Evolutionary conservation across 306 rosid species (phyloP), one percentile per base, ranked within the genome.

Genomic region (Pterocarpus santalinus): DNA sequence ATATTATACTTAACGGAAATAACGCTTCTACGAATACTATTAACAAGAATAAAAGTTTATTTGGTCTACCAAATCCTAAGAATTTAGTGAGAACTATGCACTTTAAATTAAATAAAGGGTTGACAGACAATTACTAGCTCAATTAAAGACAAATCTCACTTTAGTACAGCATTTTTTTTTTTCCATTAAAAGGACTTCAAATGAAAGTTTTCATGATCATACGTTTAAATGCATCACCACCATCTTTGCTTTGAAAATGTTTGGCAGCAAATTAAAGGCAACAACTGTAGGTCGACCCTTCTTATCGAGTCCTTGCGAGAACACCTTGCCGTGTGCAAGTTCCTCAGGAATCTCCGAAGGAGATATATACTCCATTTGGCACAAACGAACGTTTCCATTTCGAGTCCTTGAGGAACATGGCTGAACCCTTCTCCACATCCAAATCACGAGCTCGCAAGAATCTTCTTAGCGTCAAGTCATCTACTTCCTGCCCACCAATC

Each of bases 371-470:
- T 2, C 90, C 95, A 72, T 80, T 82, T 28, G 91, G 91, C 76
- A 84, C 69, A 84, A 87, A 82, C 2, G 84, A 41, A 14, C 67
- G 85, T 56, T 65, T 91, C 95, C 95, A 91, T 60, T 80, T 89
- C 88, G 86, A 65, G 76, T 85, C 87, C 87, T 89, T 89, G 4
- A 91, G 86, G 76, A 91, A 80, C 85, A 89, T 80, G 2, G 87
- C 72, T 1, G 92, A 86, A 78, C 83, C 91, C 34, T 86, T 85
- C 17, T 86, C 89, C 47, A 89, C 80, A 36, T 91, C 82, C 13
- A 87, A 84, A 64, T 75, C 80, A 38, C 92, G 92, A 75, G 95
- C 95, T 1, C 83, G 83, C 81, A 91, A 80, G 69, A 91, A 84
- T 65, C 92, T 89, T 79, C 95, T 86, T 4, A 91, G 73, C 71